Evolutionary conservation across 164 flowering plant genomes (phyloP), one percentile per base, ranked within the genome.

Genomic region (Kalanchoe fedtschenkoi): DNA sequence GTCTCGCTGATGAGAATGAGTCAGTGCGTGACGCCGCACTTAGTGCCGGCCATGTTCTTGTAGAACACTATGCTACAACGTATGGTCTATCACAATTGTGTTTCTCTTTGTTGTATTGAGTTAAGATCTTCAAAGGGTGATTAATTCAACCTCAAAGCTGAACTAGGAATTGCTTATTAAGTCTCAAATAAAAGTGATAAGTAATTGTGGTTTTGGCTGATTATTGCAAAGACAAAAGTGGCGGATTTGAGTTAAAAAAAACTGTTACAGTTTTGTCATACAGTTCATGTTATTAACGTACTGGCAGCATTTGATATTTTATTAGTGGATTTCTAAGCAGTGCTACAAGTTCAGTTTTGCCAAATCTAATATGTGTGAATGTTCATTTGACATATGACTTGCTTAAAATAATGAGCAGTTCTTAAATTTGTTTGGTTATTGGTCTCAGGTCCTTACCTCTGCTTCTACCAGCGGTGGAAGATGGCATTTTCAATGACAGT

Each of bases 11-110:
- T 80, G 99, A 93, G 80, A 93, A 93, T 79, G 99, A 93, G 63
- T 93, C 99, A 69, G 99, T 93, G 38, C 97, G 99, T 67, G 99
- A 93, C 64, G 99, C 99, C 6, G 99, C 99, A 35, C 83, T 93
- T 38, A 82, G 97, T 79, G 95, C 97, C 71, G 99, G 99, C 42
- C 99, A 90, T 84, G 89, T 93, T 61, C 73, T 93, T 53, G 99
- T 93, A 66, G 99, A 93, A 74, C 96, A 93, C 69, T 91, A 95
- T 79, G 99, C 99, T 41, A 82, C 87, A 67, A 95, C 99, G 99
- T 95, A 70, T 51, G 91, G 56, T 30, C 3, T 51, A 17, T 51
- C 7, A 51, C 13, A 6, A 24, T 0, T 51, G 8, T 2, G 2
- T 26, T 51, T 51, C 21, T 11, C 17, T 26, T 26, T 2, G 32